Conservation (phyloP, 2,329 filamentous ascomycete species). For the Xylaria polymorpha region DNA sequence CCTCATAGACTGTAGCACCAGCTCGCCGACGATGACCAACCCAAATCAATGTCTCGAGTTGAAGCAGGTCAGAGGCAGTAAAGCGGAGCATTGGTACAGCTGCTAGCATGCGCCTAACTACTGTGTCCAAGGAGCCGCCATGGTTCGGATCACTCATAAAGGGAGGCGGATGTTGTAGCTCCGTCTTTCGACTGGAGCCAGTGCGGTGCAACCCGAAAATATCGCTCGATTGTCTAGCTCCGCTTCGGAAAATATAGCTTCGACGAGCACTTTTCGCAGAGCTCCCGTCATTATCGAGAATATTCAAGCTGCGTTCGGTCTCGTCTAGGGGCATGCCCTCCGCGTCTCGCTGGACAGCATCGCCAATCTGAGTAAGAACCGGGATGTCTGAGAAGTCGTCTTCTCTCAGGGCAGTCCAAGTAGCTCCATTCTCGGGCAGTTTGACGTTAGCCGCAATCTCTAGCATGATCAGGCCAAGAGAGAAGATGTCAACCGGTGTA, state of each 20-base stretch:
- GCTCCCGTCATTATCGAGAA: conserved; percentile 48
- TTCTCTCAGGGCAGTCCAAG: conserved; percentile 89
- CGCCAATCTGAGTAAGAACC: conserved; percentile 82
- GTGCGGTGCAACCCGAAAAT: conserved; percentile 61
- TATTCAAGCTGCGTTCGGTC: conserved; percentile 52
- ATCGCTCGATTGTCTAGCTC: conserved; percentile 52
- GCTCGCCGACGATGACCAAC: conserved; percentile 80
- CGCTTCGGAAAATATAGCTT: conserved; percentile 45
- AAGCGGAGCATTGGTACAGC: conserved; percentile 80
- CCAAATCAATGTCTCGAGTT: conserved; percentile 81
- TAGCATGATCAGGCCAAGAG: conserved; percentile 91
- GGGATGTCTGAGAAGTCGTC: conserved; percentile 92
- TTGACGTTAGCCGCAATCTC: conserved; percentile 95
- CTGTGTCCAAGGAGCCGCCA: conserved; percentile 79
- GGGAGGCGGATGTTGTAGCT: conserved; percentile 73
- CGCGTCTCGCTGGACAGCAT: conserved; percentile 77
- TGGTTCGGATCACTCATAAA: conserved; percentile 89
- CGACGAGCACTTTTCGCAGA: conserved; percentile 38
- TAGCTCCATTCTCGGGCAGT: conserved; percentile 90
- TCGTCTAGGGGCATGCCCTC: conserved; percentile 73
- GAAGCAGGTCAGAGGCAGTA: conserved; percentile 77
- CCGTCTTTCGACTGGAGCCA: conserved; percentile 61
- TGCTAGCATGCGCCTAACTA: conserved; percentile 89
- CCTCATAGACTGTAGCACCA: conserved; percentile 95
- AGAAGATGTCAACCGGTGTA: conserved; percentile 93